Conservation (phyloP, 1,139 yeast species). For the Candida tetrigidarum region DNA sequence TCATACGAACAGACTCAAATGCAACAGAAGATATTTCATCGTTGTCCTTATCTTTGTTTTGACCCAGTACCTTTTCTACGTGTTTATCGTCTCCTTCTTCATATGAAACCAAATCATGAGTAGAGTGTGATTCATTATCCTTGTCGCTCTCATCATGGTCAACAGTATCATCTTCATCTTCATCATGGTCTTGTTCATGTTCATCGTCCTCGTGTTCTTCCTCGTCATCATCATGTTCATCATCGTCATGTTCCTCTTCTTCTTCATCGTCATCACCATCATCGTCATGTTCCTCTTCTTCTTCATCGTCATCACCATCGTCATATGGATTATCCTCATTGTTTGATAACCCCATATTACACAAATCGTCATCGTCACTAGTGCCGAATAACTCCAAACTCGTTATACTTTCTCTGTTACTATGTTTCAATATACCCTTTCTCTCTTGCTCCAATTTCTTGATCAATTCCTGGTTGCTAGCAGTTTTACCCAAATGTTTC, state of each 20-base stretch:
- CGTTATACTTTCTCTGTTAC: constrained; percentile 7
- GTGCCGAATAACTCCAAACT: constrained; percentile 12
- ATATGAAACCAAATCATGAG: background rate
- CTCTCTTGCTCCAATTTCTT: constrained; percentile 12
- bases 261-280: constrained; percentile 6
- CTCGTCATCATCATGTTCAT: constrained; percentile 5
- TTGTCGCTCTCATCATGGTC: constrained; percentile 8
- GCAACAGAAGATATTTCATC: constrained; percentile 4
- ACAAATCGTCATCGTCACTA: constrained; percentile 16
- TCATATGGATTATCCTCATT: constrained; percentile 5
- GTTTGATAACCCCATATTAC: constrained; percentile 13
- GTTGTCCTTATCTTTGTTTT: background rate
- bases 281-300: constrained; percentile 1
- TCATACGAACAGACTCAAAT: constrained; percentile 9
- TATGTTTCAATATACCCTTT: constrained; percentile 9
- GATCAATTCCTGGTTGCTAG: constrained; percentile 9
- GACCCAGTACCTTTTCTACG: background rate
- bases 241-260: constrained; percentile 4
- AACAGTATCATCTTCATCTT: constrained; percentile 9
- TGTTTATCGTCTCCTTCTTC: constrained; percentile 8
- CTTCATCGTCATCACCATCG: constrained; percentile 10
- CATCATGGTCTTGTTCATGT: constrained; percentile 1
- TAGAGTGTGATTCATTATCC: constrained; percentile 2
- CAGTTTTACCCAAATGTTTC: constrained; percentile 5
- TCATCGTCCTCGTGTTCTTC: too few species aligned